These are phyloP conservation scores for Coniochaeta prunicola DNA, from an alignment of 2,329 filamentous ascomycete species.

Conservation along the genomic window DNA sequence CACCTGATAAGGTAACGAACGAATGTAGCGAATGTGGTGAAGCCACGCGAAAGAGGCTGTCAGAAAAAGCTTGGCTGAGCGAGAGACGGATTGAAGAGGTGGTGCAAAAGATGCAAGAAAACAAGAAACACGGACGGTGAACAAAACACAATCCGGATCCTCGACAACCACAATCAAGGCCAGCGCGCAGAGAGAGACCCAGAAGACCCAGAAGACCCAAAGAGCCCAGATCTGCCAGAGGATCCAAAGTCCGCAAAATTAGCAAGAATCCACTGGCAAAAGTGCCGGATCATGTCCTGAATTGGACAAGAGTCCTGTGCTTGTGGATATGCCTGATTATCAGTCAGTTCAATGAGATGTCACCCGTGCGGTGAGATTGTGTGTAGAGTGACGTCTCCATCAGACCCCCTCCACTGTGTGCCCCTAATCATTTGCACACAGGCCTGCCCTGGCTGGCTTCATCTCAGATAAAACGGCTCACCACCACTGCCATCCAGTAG, in stretches of 20 bases:
- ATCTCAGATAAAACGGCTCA: constrained; percentile 3
- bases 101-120: background rate
- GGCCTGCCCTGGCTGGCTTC: background rate
- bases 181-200: background rate
- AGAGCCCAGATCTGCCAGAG: background rate
- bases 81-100: background rate
- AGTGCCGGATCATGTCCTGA: constrained; percentile 1
- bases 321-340: too few species aligned
- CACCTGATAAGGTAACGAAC: background rate
- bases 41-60: background rate
- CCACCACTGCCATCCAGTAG: background rate
- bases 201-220: background rate
- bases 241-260: background rate
- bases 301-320: background rate
- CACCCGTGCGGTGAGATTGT: background rate
- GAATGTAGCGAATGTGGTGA: constrained; percentile 2
- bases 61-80: background rate
- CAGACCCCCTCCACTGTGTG: background rate
- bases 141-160: background rate
- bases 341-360: background rate
- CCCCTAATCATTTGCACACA: background rate
- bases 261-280: background rate
- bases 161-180: background rate
- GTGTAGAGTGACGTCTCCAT: background rate
- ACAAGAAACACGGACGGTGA: background rate